Base-by-base conservation (phyloP, 1,284 basidiomycete species). In the Hemileia vastatrix region DNA sequence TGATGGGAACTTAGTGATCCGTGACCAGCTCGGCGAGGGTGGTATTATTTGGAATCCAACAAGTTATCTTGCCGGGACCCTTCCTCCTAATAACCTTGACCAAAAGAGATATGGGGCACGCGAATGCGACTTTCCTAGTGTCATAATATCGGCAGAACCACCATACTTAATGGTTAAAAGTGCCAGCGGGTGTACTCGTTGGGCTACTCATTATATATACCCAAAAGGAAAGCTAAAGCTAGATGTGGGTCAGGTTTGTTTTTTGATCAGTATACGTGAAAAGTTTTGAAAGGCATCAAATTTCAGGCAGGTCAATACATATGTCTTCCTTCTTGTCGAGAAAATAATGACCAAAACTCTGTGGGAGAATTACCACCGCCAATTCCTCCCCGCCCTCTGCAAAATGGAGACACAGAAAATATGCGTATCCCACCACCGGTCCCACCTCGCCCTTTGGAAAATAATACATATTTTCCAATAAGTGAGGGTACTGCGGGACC, bases 141-240 rank as follows among this genome's bases (percentile, higher is more conserved):
- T 63, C 18, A 56, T 54, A 13, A 45, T 63, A 3, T 55, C 60
- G n/a, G 60, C 55, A 24, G 13, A 55, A 27, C 24, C 54, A 15
- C 60, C 60, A 11, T 56, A 49, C 8, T 23, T 63, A 6, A 45
- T 36, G n/a, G 21, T 63, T 3, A 56, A 54, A 54, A 63, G 45
- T 45, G 48, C 36, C 33, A 47, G 40, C 43, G 45, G 56, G 45
- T 56, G 51, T 24, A 24, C 56, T 18, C 47, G 40, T 44, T 63
- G 60, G 60, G 60, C 60, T 8, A 56, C 60, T 11, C 53, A 63
- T 32, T 63, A 63, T 33, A 40, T 56, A 4, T 63, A 56, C 56
- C 45, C 18, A 2, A 63, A 51, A 51, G 60, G 60, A 2, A 43
- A 32, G 15, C 43, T 63, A 4, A 54, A 63, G 18, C 23, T 63